Conservation (phyloP, 495 filamentous ascomycete genomes). For the Penicillium robsamsonii region DNA sequence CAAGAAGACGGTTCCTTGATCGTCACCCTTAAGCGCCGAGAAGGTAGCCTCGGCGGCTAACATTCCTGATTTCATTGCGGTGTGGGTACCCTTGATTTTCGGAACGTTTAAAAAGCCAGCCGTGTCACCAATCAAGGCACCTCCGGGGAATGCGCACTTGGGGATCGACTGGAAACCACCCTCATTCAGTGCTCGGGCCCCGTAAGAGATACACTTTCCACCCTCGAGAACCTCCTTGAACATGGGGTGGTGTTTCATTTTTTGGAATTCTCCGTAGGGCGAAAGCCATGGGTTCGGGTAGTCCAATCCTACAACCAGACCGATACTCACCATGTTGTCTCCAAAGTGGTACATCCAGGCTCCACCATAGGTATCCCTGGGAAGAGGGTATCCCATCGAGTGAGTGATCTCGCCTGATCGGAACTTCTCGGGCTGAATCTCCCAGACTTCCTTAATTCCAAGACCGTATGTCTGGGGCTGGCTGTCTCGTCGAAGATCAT, state of each 20-base stretch:
- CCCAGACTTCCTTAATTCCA: slow-evolving; percentile 96
- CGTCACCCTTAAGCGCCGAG: slow-evolving; percentile 60
- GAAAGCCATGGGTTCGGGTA: slow-evolving; percentile 97
- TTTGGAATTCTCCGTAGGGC: slow-evolving; percentile 95
- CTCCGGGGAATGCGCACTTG: slow-evolving; percentile 92
- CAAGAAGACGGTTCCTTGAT: slow-evolving; percentile 75
- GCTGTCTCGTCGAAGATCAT: slow-evolving; percentile 82
- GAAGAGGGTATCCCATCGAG: slow-evolving; percentile 90
- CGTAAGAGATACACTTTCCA: slow-evolving; percentile 97
- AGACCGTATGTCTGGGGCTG: slow-evolving; percentile 93
- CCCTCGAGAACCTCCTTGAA: slow-evolving; percentile 81
- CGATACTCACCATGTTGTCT: slow-evolving; percentile 92
- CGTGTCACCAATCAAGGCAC: slow-evolving; percentile 92
- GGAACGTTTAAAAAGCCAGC: slow-evolving; percentile 97
- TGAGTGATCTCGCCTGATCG: slow-evolving; percentile 80
- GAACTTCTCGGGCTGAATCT: slow-evolving; percentile 92
- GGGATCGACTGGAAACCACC: slow-evolving; percentile 98
- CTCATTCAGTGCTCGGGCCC: slow-evolving; percentile 88
- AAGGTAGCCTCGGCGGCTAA: slow-evolving; percentile 89
- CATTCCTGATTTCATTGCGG: slow-evolving; percentile 97
- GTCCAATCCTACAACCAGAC: slow-evolving; percentile 90
- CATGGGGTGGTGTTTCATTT: slow-evolving; percentile 94
- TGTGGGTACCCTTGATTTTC: slow-evolving; percentile 98
- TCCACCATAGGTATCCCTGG: slow-evolving; percentile 88
- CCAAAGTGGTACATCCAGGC: slow-evolving; percentile 99